phyloP scores from a whole-genome alignment of 306 rosid genomes.

The Malus sieversii region DNA sequence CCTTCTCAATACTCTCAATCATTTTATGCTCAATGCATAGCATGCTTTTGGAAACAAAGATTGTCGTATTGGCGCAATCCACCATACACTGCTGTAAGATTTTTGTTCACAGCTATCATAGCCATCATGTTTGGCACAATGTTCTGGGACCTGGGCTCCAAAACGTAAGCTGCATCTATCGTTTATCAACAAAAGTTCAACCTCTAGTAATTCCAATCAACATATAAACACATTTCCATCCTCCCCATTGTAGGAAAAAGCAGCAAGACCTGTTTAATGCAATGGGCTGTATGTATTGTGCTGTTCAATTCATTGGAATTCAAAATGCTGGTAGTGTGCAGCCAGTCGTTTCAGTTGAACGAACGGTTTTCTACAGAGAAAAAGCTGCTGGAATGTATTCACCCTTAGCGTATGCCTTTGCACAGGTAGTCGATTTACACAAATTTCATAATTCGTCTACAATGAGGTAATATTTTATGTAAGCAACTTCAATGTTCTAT shows the following conservation, averaged over 20 bases:
- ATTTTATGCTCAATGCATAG: slow-evolving; percentile 15
- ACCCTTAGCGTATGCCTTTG: slow-evolving; percentile 59
- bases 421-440: slow-evolving; percentile 35
- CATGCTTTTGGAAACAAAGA: slow-evolving; percentile 64
- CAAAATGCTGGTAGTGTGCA: slow-evolving; percentile 54
- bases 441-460: neutral
- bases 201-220: neutral
- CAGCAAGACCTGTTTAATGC: slow-evolving; percentile 51
- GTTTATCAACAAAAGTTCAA: neutral
- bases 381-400: slow-evolving; percentile 88
- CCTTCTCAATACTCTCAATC: slow-evolving; percentile 20
- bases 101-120: slow-evolving; percentile 33
- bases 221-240: neutral
- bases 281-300: slow-evolving; percentile 64
- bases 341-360: slow-evolving; percentile 67
- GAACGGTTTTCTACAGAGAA: slow-evolving; percentile 77
- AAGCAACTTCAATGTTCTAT: neutral
- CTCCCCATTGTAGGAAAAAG: slow-evolving; percentile 22
- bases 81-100: slow-evolving; percentile 48
- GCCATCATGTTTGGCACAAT: slow-evolving; percentile 64
- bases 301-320: slow-evolving; percentile 54
- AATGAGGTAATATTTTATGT: neutral
- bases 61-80: slow-evolving; percentile 73
- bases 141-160: slow-evolving; percentile 72
- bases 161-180: slow-evolving; percentile 32